phyloP scores from a whole-genome alignment of 805 yeast genomes.

The Spathaspora sp. region DNA sequence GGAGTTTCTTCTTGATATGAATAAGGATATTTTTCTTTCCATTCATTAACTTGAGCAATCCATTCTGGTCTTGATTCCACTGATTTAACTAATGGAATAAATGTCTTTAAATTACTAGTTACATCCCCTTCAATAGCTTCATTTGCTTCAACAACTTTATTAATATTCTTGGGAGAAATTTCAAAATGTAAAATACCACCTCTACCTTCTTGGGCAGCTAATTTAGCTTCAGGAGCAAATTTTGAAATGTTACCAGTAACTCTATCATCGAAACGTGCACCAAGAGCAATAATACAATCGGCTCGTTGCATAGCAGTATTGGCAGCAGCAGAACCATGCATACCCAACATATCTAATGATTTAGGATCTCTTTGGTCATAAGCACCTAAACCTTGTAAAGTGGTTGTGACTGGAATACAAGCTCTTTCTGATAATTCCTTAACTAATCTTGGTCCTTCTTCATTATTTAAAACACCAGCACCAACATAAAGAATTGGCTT shows the following conservation, averaged over 20 bases:
- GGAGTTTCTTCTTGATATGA: conserved; percentile 77
- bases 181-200: conserved; percentile 98
- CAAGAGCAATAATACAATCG: conserved; percentile 88
- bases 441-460: conserved; percentile 74
- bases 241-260: conserved; percentile 83
- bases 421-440: conserved; percentile 89
- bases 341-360: conserved; percentile 93
- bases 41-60: conserved; percentile 67
- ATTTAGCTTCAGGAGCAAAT: conserved; percentile 91
- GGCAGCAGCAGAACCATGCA: conserved; percentile 97
- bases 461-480: conserved; percentile 78
- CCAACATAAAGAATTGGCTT: conserved; percentile 90
- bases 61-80: conserved; percentile 74
- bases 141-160: conserved; percentile 94
- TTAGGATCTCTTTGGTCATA: conserved; percentile 90
- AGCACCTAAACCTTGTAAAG: conserved; percentile 90
- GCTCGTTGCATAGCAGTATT: conserved; percentile 92
- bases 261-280: conserved; percentile 98
- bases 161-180: conserved; percentile 93
- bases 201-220: conserved; percentile 80
- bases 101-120: conserved; percentile 64
- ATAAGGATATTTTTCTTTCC: conserved; percentile 89
- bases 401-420: conserved; percentile 92
- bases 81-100: conserved; percentile 65
- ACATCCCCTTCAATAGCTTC: conserved; percentile 98